A percentile compares a stretch with the other conserved stretches of the same genome.
Evolutionary conservation across 352 stramenopile genomes (phyloP).

Genomic region (Globisporangium perplexum): DNA sequence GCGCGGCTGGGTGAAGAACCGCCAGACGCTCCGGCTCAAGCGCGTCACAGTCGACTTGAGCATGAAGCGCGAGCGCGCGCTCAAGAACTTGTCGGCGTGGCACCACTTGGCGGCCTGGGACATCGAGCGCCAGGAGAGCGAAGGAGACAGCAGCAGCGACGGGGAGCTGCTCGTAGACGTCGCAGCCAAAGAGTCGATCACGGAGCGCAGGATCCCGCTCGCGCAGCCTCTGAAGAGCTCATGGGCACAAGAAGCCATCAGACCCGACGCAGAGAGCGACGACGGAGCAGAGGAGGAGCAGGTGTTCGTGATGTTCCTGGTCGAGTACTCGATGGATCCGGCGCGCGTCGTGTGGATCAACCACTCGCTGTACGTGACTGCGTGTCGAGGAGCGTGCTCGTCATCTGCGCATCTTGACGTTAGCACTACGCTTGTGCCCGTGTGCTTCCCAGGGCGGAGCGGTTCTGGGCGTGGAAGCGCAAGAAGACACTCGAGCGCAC

Average conservation of each 20-base stretch:
- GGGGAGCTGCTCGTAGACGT: constrained; percentile 22
- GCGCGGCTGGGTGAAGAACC: constrained; percentile 41
- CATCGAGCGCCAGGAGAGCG: background rate
- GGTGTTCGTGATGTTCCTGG: constrained; percentile 54
- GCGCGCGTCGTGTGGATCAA: constrained; percentile 59
- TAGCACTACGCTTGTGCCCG: background rate
- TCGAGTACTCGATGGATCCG: constrained; percentile 65
- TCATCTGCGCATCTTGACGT: no score
- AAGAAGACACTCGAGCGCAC: constrained; percentile 22
- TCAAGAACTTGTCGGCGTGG: constrained; percentile 22
- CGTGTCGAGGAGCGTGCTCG: background rate
- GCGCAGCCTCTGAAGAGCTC: constrained; percentile 3
- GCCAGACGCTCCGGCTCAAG: constrained; percentile 35
- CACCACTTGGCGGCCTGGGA: constrained; percentile 22
- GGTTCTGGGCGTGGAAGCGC: constrained; percentile 44
- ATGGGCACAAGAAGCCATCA: background rate
- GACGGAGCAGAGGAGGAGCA: constrained; percentile 19
- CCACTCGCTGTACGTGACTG: constrained; percentile 47
- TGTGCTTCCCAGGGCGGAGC: constrained; percentile 23
- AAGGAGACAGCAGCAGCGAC: background rate
- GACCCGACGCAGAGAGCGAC: constrained; percentile 5
- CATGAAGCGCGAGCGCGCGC: background rate
- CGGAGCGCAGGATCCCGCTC: constrained; percentile 22
- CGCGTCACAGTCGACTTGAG: constrained; percentile 1
- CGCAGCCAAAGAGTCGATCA: constrained; percentile 23